Evolutionary conservation across 148 eudicot genomes (phyloP).

Genomic region (Rhododendron griersonianum): DNA sequence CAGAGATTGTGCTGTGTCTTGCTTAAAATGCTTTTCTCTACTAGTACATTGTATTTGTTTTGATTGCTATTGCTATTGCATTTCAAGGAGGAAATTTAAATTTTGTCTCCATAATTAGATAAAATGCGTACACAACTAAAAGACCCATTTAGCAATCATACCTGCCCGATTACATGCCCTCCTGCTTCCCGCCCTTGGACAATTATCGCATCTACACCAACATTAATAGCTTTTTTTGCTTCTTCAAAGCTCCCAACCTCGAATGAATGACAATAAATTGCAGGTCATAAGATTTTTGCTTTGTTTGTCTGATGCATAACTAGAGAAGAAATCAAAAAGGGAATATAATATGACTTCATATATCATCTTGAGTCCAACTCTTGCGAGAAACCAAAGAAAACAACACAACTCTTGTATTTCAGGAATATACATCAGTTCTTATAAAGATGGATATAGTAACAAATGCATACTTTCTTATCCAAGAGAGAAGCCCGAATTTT

Average conservation of each 20-base stretch:
- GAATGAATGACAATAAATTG: neutral
- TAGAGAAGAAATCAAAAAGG: neutral
- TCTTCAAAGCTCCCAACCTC: conserved; percentile 80
- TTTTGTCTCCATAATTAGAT: neutral
- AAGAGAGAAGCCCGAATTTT: neutral
- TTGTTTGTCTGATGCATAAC: neutral
- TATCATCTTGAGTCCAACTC: neutral
- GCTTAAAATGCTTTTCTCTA: neutral
- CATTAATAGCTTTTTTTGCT: conserved; percentile 60
- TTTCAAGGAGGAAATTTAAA: neutral
- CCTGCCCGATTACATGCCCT: conserved; percentile 96
- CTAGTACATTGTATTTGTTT: neutral
- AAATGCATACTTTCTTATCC: conserved; percentile 2
- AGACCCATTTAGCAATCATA: conserved; percentile 5
- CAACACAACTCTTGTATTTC: neutral
- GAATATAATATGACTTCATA: neutral
- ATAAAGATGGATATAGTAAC: neutral
- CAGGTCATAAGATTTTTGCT: neutral
- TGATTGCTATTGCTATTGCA: neutral
- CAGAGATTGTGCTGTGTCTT: neutral
- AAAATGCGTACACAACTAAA: neutral
- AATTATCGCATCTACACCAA: conserved; percentile 83
- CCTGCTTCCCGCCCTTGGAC: conserved; percentile 97
- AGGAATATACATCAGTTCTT: neutral
- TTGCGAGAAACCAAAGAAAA: neutral